A percentile compares a stretch with the other conserved stretches of the same genome.
These are phyloP conservation scores for Acrodontium crateriforme DNA, from an alignment of 2,329 filamentous ascomycete genomes.

Conservation along the genomic window DNA sequence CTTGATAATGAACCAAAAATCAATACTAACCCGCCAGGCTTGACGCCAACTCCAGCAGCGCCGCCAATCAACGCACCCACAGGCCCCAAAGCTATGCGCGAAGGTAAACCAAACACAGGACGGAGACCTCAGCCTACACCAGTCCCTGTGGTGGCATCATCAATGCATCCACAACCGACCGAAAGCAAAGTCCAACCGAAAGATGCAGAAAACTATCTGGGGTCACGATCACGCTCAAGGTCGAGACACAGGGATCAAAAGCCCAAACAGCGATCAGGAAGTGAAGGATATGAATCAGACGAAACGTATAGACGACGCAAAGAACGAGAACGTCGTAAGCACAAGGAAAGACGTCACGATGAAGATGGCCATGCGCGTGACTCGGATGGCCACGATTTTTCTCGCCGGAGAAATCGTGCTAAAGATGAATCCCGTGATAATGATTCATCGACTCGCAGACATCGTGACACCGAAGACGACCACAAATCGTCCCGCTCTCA, in stretches of 20 bases:
- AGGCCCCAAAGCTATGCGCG: constrained; percentile 87
- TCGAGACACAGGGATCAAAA: constrained; percentile 30
- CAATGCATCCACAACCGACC: no score
- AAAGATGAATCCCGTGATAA: constrained; percentile 51
- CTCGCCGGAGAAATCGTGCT: constrained; percentile 41
- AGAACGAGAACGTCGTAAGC: constrained; percentile 17
- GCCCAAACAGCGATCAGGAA: constrained; percentile 37
- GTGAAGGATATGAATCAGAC: constrained; percentile 29
- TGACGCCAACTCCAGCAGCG: constrained; percentile 14
- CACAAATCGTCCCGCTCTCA: constrained; percentile 32
- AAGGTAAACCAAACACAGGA: constrained; percentile 72
- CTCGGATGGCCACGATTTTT: constrained; percentile 23
- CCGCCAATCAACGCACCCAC: constrained; percentile 53
- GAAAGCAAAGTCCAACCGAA: background rate
- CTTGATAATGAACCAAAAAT: no score
- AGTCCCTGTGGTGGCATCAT: no score
- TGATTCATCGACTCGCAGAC: constrained; percentile 44
- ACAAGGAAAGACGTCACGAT: constrained; percentile 27
- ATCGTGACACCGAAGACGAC: constrained; percentile 33
- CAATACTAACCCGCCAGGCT: no score
- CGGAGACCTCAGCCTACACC: constrained; percentile 40
- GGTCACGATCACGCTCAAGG: constrained; percentile 25
- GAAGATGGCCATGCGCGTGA: constrained; percentile 29
- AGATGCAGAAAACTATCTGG: constrained; percentile 3
- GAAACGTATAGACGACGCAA: constrained; percentile 23